Conservation (phyloP, 305 asterid species). For the Fraxinus latifolia region DNA sequence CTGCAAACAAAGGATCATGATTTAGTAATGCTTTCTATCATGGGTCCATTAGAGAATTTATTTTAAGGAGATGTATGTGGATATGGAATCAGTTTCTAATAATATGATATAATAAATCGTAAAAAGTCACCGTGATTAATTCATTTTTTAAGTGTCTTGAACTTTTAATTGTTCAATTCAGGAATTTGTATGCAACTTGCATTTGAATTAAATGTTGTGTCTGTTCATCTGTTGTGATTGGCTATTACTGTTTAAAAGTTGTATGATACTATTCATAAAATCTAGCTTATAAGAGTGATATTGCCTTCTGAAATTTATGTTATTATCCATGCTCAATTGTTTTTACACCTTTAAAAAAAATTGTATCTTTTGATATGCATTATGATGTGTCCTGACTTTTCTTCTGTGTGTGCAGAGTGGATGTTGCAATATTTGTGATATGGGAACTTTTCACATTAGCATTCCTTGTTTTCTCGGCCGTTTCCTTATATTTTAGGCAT, state of each 20-base stretch:
- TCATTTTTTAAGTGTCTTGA: neutral
- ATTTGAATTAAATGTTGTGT: neutral
- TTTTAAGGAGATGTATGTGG: neutral
- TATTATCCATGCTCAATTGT: neutral
- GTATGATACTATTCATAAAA: neutral
- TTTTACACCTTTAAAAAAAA: neutral
- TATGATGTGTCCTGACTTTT: neutral
- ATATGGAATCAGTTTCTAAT: neutral
- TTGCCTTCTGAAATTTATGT: neutral
- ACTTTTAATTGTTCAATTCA: neutral
- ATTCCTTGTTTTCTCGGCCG: constrained; percentile 67
- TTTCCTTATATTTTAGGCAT: constrained; percentile 75
- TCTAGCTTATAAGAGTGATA: neutral
- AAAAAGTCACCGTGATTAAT: neutral
- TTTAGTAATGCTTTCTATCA: neutral
- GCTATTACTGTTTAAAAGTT: neutral
- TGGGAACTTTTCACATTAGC: constrained; percentile 87
- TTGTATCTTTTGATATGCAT: neutral
- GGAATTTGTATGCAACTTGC: neutral
- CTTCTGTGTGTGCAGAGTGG: constrained; percentile 57
- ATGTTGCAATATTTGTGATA: constrained; percentile 72
- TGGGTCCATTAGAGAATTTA: neutral
- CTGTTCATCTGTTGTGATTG: neutral
- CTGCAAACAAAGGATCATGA: neutral
- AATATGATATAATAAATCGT: neutral